Percentiles rank a stretch among this genome's conserved stretches.
Evolutionary conservation across 306 rosid genomes (phyloP).

Genomic region (Nissolia schottii): DNA sequence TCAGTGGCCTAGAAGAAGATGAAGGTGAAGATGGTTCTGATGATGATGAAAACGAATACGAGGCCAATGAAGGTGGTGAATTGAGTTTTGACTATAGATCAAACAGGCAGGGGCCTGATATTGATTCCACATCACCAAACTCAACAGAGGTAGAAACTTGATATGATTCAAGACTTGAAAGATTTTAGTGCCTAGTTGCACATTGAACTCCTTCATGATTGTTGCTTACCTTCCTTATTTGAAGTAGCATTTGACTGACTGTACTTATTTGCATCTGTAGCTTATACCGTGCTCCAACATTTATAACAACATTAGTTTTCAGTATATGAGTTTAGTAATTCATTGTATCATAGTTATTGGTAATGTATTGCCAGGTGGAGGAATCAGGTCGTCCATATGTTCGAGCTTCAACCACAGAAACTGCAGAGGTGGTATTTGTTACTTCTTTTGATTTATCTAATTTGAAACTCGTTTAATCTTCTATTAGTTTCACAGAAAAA

Average conservation of each 20-base stretch:
- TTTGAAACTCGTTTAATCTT: constrained; percentile 21
- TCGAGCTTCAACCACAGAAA: constrained; percentile 41
- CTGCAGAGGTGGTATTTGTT: constrained; percentile 46
- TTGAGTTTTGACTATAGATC: constrained; percentile 69
- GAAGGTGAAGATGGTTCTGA: constrained; percentile 36
- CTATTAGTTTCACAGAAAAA: background rate
- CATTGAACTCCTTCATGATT: constrained; percentile 2
- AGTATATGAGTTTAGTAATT: background rate
- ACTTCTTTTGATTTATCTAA: constrained; percentile 15
- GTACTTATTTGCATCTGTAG: constrained; percentile 1
- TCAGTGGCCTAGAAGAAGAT: constrained; percentile 73
- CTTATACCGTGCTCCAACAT: background rate
- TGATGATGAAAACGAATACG: constrained; percentile 36
- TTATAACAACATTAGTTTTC: background rate
- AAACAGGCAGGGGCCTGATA: constrained; percentile 50
- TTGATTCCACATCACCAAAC: constrained; percentile 48
- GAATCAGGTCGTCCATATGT: constrained; percentile 44
- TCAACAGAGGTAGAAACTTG: constrained; percentile 60
- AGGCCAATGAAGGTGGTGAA: constrained; percentile 48
- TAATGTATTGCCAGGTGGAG: constrained; percentile 46
- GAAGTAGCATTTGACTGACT: background rate
- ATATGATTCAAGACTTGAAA: background rate
- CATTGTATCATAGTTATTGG: constrained; percentile 2
- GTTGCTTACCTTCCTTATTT: background rate
- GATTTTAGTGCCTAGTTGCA: constrained; percentile 7